Evolutionary conservation across 257 asterid genomes (phyloP), one percentile per base, ranked within the genome.

Genomic region (Catharanthus roseus): DNA sequence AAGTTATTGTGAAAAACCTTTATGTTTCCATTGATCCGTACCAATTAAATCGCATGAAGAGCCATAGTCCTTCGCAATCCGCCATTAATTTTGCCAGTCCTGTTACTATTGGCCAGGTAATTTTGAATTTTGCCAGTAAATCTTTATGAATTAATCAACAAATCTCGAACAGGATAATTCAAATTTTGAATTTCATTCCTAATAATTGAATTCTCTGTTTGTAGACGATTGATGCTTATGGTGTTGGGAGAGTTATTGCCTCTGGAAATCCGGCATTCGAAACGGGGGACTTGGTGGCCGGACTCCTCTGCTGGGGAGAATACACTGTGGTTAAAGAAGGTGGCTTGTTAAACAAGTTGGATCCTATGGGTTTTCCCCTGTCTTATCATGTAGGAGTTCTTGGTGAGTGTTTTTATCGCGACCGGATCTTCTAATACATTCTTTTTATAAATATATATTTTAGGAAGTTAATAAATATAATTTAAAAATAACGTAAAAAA

Each of bases 301-400:
- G 97, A 49, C 33, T 87, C 65, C 89, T 91, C 12, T 77, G 65
- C 10, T 91, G 97, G 97, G 97, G 86, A 75, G 95, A 89, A 55
- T 91, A 91, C 79, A 85, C 82, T n/a, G 13, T 63, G 12, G 82
- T 70, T 0, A 77, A 77, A 51, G 82, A 81, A 28, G 91, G 86
- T 47, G 75, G 77, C 38, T 68, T 91, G 12, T 69, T 91, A 28
- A 87, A 86, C 38, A 91, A 91, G 76, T 64, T 89, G 87, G 95
- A 91, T 50, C 63, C 86, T 16, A 60, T 81, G 83, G 92, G 85
- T 4, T 72, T 89, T 62, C 89, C 91, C 6, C 74, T 91, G 67
- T 80, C 95, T 68, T 65, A 85, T 80, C 80, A 86, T 62, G 88
- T 85, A 0, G 97, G 97, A 44, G 38, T 81, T 56, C 73, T 83